phyloP scores from a whole-genome alignment of 139 green algal species.

The Zygnema circumcarinatum region DNA sequence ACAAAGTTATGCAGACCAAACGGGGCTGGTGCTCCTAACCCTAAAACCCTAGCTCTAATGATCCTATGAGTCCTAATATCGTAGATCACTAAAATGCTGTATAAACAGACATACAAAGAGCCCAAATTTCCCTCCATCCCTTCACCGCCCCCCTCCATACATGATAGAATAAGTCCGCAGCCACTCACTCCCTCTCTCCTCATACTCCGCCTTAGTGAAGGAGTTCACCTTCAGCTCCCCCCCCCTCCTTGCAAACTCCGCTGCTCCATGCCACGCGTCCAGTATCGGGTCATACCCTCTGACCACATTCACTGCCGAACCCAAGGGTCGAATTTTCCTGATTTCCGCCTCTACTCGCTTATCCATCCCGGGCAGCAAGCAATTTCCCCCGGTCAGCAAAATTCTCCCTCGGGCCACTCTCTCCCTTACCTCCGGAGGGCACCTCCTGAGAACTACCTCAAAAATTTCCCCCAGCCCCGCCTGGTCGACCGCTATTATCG shows the following conservation, averaged over 20 bases:
- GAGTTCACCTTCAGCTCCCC: not conserved
- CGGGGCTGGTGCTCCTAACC: too few relatives aligned
- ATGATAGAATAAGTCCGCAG: conserved; percentile 13
- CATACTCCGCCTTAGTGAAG: conserved; percentile 14
- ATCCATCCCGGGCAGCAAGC: not conserved
- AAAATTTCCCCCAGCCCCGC: conserved; percentile 32
- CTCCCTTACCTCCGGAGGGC: conserved; percentile 11
- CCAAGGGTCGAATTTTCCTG: conserved; percentile 1
- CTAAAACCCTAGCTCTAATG: too few relatives aligned
- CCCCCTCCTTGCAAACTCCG: not conserved
- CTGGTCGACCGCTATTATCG: conserved; percentile 30
- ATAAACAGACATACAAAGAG: too few relatives aligned
- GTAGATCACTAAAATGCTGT: too few relatives aligned
- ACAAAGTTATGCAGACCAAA: too few relatives aligned
- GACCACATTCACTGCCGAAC: not conserved
- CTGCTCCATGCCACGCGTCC: conserved; percentile 8
- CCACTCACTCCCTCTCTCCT: conserved; percentile 15
- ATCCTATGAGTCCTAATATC: too few relatives aligned
- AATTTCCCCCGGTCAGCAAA: not conserved
- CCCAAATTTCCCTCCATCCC: too few relatives aligned
- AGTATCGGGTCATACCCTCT: conserved; percentile 13
- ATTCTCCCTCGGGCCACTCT: not conserved
- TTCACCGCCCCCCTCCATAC: not conserved
- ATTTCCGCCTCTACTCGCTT: not conserved
- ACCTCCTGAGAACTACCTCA: not conserved